phyloP scores from a whole-genome alignment of 371 early-diverging fungal species.

The Mortierella sp. region DNA sequence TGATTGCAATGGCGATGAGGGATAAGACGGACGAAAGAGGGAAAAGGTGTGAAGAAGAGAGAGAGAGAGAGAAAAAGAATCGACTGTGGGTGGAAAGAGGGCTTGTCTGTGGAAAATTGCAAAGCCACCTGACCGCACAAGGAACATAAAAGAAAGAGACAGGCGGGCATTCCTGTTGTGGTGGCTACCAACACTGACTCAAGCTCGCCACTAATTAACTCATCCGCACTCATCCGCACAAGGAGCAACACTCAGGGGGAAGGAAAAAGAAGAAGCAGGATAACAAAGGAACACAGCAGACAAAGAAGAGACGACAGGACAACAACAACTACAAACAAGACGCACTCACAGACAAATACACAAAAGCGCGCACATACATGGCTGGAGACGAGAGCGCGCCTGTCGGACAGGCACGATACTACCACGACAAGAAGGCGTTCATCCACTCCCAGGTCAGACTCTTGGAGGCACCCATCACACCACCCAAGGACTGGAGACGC shows the following conservation, averaged over 20 bases:
- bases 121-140: slow-evolving; percentile 22
- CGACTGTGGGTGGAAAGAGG: not conserved
- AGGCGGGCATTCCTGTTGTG: not conserved
- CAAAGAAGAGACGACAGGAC: too few species aligned
- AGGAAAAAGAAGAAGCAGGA: too few species aligned
- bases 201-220: too few species aligned
- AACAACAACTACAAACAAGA: not conserved
- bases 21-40: not conserved
- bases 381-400: not conserved
- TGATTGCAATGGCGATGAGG: too few species aligned
- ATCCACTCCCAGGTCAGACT: slow-evolving; percentile 39
- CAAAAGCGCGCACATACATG: too few species aligned
- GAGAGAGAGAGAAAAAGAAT: not conserved
- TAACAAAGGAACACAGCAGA: too few species aligned
- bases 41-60: not conserved
- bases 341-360: too few species aligned
- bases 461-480: slow-evolving; percentile 31
- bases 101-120: not conserved
- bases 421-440: slow-evolving; percentile 53
- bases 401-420: slow-evolving; percentile 44
- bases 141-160: not conserved
- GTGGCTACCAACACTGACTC: not conserved
- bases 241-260: too few species aligned
- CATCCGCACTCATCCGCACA: too few species aligned
- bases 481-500: slow-evolving; percentile 29